phyloP scores from a whole-genome alignment of 345 rosid species.

The Linum lewisii region DNA sequence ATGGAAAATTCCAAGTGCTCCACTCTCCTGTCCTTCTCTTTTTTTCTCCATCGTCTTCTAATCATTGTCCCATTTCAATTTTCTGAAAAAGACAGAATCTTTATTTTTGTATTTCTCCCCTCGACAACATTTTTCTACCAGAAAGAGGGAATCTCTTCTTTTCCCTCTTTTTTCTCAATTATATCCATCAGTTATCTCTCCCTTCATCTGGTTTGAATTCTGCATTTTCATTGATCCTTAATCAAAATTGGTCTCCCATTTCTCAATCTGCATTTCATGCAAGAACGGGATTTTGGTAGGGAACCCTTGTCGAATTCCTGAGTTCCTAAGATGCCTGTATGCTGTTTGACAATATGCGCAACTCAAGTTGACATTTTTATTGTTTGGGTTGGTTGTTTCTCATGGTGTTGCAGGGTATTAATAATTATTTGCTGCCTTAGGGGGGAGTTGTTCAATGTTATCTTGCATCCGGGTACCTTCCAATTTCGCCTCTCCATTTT shows the following conservation, averaged over 20 bases:
- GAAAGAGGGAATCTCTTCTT: background rate
- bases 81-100: too few relatives aligned
- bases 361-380: background rate
- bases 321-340: background rate
- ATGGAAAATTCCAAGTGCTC: background rate
- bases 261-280: background rate
- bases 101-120: too few relatives aligned
- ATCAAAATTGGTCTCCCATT: background rate
- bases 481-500: background rate
- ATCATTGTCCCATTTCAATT: background rate
- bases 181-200: background rate
- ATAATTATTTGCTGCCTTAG: background rate
- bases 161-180: background rate
- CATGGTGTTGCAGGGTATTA: background rate
- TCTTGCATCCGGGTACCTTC: background rate
- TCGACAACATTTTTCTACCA: background rate
- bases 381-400: too few relatives aligned
- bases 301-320: background rate
- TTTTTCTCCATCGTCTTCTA: background rate
- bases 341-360: background rate
- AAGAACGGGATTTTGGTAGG: background rate
- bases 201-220: background rate
- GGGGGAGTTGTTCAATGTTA: background rate
- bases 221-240: background rate
- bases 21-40: too few relatives aligned